Base-by-base conservation (phyloP, 495 filamentous ascomycete genomes). In the Talaromyces liani region DNA sequence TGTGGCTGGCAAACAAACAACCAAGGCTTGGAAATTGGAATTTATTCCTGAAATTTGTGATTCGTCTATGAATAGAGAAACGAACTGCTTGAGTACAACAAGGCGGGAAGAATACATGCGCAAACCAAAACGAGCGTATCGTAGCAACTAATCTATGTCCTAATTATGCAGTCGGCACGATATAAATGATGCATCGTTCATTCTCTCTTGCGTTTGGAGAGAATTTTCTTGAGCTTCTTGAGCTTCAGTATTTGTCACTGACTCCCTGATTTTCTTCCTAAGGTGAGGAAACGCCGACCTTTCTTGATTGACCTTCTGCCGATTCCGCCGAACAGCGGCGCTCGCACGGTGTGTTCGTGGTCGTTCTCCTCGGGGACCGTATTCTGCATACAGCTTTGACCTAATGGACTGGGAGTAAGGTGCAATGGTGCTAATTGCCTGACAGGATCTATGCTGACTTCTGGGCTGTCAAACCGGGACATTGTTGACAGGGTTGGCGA, bases 341-440 rank as follows among this genome's bases (percentile, higher is more conserved):
- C 56, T 33, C 56, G 56, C 9, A 36, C 56, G 14, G 36, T 25
- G 20, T 49, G 58, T 9, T 61, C 60, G 9, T 29, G 22, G 25
- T 31, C n/a, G 10, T 53, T 47, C 1, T 61, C 60, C 9, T 53
- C 47, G 16, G 25, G 22, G 18, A 36, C 2, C 2, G 16, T 49
- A 22, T 53, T 62, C 14, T 53, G 39, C 10, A 51, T 12, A 47
- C 41, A 39, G 27, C 41, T 47, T 49, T 47, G 57, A 8, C 33
- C 36, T 20, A 61, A 27, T 25, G 58, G 60, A 34, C 45, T 62
- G 1, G 41, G 39, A n/a, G 60, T 33, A 18, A 54, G 25, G 16
- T 62, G 60, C 5, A 62, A 36, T 7, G 60, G 60, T 31, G 47
- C 16, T 20, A 53, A 36, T 14, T 62, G 60, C 41, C 41, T 51